Evolutionary conservation across 2,329 filamentous ascomycete species (phyloP).

Genomic region (Fusarium nodosum): DNA sequence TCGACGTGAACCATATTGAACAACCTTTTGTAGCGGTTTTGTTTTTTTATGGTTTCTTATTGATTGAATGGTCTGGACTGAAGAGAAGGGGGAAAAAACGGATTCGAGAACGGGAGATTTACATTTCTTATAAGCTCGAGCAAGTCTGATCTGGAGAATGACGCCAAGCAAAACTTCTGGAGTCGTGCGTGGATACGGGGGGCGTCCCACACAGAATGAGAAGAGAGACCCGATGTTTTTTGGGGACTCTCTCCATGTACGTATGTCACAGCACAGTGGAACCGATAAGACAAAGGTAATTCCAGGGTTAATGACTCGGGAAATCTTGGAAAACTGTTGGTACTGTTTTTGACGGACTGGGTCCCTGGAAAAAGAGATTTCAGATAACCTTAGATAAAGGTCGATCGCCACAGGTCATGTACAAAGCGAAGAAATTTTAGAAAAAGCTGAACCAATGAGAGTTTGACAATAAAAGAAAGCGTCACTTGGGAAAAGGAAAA

Average conservation of each 20-base stretch:
- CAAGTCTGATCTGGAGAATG: background rate
- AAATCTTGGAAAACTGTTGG: slow-evolving; percentile 16
- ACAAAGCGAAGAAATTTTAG: slow-evolving; percentile 16
- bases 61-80: slow-evolving; percentile 2
- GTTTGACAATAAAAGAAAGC: background rate
- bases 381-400: slow-evolving; percentile 38
- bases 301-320: slow-evolving; percentile 28
- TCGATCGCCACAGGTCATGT: background rate
- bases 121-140: slow-evolving; percentile 30
- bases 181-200: slow-evolving; percentile 30
- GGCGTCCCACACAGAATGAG: background rate
- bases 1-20: slow-evolving; percentile 42
- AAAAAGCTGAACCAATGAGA: background rate
- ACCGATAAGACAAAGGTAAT: slow-evolving; percentile 25
- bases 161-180: slow-evolving; percentile 26
- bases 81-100: background rate
- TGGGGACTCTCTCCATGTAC: background rate
- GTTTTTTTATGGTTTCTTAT: slow-evolving; percentile 6
- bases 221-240: slow-evolving; percentile 16
- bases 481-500: slow-evolving; percentile 8
- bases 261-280: slow-evolving; percentile 26
- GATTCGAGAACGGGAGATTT: slow-evolving; percentile 9
- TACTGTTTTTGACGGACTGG: background rate
- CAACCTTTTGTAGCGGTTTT: slow-evolving; percentile 2
- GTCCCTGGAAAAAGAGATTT: background rate